Evolutionary conservation across 371 early-diverging fungal genomes (phyloP).

Genomic region (Mortierella sp.): DNA sequence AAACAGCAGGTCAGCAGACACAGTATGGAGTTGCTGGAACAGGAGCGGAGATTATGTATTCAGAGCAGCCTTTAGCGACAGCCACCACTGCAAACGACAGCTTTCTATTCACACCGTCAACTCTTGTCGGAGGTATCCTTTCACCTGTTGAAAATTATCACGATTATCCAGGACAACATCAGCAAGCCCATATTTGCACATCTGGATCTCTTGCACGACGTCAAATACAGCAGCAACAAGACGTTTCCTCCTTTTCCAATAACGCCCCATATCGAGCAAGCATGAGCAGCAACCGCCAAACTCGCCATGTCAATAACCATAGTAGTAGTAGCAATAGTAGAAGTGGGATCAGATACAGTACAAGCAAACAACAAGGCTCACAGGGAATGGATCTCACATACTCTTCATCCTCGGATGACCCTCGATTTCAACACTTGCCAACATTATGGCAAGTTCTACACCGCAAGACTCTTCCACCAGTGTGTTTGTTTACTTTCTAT

Average conservation of each 20-base stretch:
- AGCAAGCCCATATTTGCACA: constrained; percentile 7
- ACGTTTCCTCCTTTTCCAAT: background rate
- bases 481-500: constrained; percentile 77
- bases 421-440: constrained; percentile 56
- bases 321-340: background rate
- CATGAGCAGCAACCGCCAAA: constrained; percentile 6
- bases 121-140: constrained; percentile 15
- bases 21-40: background rate
- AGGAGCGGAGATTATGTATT: background rate
- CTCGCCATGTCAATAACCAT: background rate
- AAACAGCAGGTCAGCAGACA: background rate
- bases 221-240: background rate
- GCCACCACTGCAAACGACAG: background rate
- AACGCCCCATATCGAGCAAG: background rate
- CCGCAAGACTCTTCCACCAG: constrained; percentile 74
- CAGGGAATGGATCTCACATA: constrained; percentile 30
- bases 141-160: background rate
- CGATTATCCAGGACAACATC: constrained; percentile 4
- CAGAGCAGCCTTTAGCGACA: background rate
- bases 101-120: constrained; percentile 39
- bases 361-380: constrained; percentile 9
- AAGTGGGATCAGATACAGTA: background rate
- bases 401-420: constrained; percentile 25
- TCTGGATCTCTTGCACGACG: constrained; percentile 3
- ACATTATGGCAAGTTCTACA: constrained; percentile 71